Base-by-base conservation (phyloP, 371 early-diverging fungal genomes). In the Mucor racemosus region DNA sequence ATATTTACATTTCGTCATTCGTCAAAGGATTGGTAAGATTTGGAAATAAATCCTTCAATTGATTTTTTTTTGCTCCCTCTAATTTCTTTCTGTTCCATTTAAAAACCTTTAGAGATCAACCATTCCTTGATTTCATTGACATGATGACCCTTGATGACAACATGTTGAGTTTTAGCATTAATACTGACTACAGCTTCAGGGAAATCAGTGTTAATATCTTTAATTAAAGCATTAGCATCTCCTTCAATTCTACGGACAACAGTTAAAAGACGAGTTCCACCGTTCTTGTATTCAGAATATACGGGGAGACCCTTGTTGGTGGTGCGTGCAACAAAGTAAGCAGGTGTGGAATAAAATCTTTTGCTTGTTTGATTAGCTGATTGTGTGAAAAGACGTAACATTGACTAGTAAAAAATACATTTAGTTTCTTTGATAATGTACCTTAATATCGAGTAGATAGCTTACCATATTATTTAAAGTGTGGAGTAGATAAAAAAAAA, bases 191-290 rank as follows among this genome's bases (percentile, higher is more conserved):
- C 67, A 48, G 73, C 70, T 50, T 73, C 69, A 38, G 82, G 76
- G 54, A 86, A 82, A 64, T 81, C 62, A 7, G 71, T 55, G 15
- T 56, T 38, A 15, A 84, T 21, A 21, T 86, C 86, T 40, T 79
- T 60, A 26, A 71, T 66, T 36, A 86, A 39, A 46, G 80, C 90
- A 63, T 85, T 68, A 8, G 86, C 66, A 68, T 92, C 86, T 21
- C 95, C 95, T 62, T 90, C 82, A 35, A 95, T 82, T 58, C 91
- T 86, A 59, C 92, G 87, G 53, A 95, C 78, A 50, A 90, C 74
- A 3, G 94, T 94, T 65, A 84, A 77, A 44, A 76, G 74, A 60
- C 87, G 84, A 11, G 91, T 88, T 15, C 86, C 69, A 15, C 89
- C 90, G 73, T 91, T 92, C 68, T 86, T 88, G 64, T 87, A 72